Base-by-base conservation (phyloP, 23 red algal genomes). In the Gracilariopsis chorda region DNA sequence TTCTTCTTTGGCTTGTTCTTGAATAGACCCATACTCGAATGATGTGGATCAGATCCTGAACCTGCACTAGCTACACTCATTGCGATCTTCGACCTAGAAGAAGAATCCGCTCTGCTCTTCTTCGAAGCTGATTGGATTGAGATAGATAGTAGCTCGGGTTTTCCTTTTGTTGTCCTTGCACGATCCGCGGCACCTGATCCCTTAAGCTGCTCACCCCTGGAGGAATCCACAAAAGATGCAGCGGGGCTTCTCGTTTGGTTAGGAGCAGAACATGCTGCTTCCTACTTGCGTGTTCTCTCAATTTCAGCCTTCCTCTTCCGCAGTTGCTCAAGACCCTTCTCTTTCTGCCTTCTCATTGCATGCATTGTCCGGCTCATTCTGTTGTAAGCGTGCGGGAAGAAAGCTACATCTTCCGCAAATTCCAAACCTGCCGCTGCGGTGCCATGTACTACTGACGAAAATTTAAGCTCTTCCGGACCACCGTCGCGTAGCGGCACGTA, bases 321-420 rank as follows among this genome's bases (percentile, higher is more conserved):
- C 80, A 68, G 27, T n/a, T 63, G 63, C 17, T 56, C 80, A 10
- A 56, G 35, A 77, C 56, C 82, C 49, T 90, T 93, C 39, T 88
- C 84, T 35, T 82, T 83, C 53, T 98, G 95, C 34, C 86, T 67
- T 34, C 53, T 70, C 29, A 91, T 94, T 14, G 90, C 82, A 53
- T 75, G 51, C 20, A 57, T 62, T 2, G 90, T 93, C 64, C 85
- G 87, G 28, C 88, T 91, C 77, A 98, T 72, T 27, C 95, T 84
- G 43, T 80, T 85, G 86, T 98, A 98, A 3, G 90, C 90, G 63
- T 98, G 88, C 14, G 91, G 90, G 28, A 98, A 98, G 69, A 98
- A 98, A 17, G 89, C 60, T 8, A 91, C 91, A 56, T 98, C 95
- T 77, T 98, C 78, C 46, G 93, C 86, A 71, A 79, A 91, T 74